A percentile compares a stretch with the other conserved stretches of the same genome.
Conservation (phyloP, 225 moss, liverwort and hornwort genomes). For the Climacium dendroides region DNA sequence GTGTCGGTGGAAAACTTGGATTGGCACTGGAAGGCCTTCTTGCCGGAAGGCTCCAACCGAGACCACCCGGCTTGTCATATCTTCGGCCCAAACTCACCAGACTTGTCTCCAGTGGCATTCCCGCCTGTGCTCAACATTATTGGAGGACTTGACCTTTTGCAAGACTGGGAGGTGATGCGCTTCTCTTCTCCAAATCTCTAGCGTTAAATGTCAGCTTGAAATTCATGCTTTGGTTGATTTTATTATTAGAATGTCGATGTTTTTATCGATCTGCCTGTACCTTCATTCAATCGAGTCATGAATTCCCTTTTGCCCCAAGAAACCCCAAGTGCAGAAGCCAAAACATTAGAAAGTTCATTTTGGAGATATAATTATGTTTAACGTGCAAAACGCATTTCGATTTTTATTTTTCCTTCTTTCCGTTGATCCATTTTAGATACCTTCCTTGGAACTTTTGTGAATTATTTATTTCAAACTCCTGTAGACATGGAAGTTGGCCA, state of each 20-base stretch:
- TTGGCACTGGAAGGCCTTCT: slow-evolving; percentile 80
- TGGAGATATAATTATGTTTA: background rate
- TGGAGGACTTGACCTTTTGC: slow-evolving; percentile 51
- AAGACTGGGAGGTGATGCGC: slow-evolving; percentile 43
- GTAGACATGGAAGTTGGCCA: background rate
- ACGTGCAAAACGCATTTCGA: background rate
- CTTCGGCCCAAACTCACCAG: slow-evolving; percentile 46
- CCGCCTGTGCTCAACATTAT: slow-evolving; percentile 55
- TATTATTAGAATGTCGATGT: too few relatives aligned
- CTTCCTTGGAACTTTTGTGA: background rate
- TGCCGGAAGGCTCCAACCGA: slow-evolving; percentile 44
- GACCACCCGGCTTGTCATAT: slow-evolving; percentile 76
- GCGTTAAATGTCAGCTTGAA: background rate
- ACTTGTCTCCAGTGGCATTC: slow-evolving; percentile 26
- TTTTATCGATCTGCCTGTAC: background rate
- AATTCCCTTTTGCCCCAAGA: too few relatives aligned
- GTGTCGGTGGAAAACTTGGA: slow-evolving; percentile 41
- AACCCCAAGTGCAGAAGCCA: background rate
- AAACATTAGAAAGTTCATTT: background rate
- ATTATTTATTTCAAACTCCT: background rate
- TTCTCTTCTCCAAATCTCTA: background rate
- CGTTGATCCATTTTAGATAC: background rate
- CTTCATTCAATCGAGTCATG: background rate
- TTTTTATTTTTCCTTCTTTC: background rate
- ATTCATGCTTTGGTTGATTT: background rate